These are phyloP conservation scores for Rubia yunnanensis DNA, from an alignment of 257 asterid species.

Conservation along the genomic window DNA sequence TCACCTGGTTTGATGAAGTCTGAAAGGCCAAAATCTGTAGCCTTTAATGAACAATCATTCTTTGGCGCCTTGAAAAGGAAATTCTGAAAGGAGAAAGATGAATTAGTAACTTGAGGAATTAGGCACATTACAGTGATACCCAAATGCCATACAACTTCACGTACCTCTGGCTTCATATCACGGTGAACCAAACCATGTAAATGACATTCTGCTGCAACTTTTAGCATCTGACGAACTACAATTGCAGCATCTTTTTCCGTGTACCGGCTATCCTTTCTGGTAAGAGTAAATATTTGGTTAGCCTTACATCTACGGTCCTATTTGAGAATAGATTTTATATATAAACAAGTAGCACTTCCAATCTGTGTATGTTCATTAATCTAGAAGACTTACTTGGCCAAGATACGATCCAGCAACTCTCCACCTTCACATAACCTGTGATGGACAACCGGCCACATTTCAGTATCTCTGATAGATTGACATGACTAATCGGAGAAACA, in stretches of 20 bases:
- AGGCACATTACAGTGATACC: slow-evolving; percentile 10
- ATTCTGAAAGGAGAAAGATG: slow-evolving; percentile 39
- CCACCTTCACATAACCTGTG: slow-evolving; percentile 96
- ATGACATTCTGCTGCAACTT: slow-evolving; percentile 99
- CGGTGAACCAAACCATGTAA: slow-evolving; percentile 98
- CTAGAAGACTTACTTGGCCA: slow-evolving; percentile 59
- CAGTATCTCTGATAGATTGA: slow-evolving; percentile 10
- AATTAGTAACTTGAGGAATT: slow-evolving; percentile 14
- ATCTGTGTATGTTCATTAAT: slow-evolving; percentile 1
- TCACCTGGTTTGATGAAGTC: slow-evolving; percentile 96
- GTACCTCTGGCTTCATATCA: slow-evolving; percentile 99
- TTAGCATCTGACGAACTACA: slow-evolving; percentile 94
- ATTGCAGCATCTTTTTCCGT: slow-evolving; percentile 98
- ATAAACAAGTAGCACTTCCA: slow-evolving; percentile 11
- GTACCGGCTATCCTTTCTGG: slow-evolving; percentile 96
- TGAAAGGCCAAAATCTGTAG: slow-evolving; percentile 98
- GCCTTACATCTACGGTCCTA: slow-evolving; percentile 16
- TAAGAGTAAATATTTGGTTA: slow-evolving; percentile 21
- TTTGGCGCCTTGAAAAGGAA: slow-evolving; percentile 85
- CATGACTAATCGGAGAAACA: slow-evolving; percentile 7
- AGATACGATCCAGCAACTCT: slow-evolving; percentile 88
- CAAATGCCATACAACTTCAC: slow-evolving; percentile 5
- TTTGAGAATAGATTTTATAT: slow-evolving; percentile 8
- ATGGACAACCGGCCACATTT: slow-evolving; percentile 10
- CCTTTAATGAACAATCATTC: slow-evolving; percentile 80